Evolutionary conservation across 1,284 basidiomycete species (phyloP).

Genomic region (Tetrapyrgos nigripes): DNA sequence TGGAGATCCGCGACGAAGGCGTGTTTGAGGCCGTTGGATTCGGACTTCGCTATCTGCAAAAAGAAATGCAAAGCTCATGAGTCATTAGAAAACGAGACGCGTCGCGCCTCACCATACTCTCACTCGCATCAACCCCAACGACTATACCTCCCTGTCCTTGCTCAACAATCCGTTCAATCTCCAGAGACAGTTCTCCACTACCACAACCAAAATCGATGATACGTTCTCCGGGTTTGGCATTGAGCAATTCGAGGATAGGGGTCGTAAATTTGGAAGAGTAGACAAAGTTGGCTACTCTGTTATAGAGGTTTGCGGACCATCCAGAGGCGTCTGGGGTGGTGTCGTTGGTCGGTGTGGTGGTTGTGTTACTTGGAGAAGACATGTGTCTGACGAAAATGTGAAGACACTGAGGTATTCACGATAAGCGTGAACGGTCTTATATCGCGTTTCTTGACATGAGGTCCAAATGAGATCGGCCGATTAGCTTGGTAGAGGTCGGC

Average conservation of each 20-base stretch:
- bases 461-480: too few relatives aligned
- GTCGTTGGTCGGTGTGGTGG: neutral
- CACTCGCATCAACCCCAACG: constrained; percentile 73
- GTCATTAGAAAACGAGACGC: neutral
- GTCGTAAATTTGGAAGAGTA: constrained; percentile 72
- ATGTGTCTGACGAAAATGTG: neutral
- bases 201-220: constrained; percentile 87
- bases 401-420: too few relatives aligned
- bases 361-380: neutral
- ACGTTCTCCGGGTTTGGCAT: constrained; percentile 65
- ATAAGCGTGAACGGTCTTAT: too few relatives aligned
- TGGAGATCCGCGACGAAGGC: constrained; percentile 61
- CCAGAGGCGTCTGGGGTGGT: constrained; percentile 30
- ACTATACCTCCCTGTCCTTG: constrained; percentile 54
- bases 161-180: constrained; percentile 62
- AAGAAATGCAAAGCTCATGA: neutral
- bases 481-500: too few relatives aligned
- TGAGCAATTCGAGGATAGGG: constrained; percentile 68
- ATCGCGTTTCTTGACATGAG: too few relatives aligned
- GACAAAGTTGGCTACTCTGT: constrained; percentile 69
- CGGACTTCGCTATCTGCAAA: constrained; percentile 68
- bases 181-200: constrained; percentile 75
- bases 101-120: constrained; percentile 66
- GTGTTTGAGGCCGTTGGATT: constrained; percentile 51
- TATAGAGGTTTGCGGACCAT: constrained; percentile 64